phyloP scores from a whole-genome alignment of 495 filamentous ascomycete genomes.

The Hypomontagnella monticulosa region DNA sequence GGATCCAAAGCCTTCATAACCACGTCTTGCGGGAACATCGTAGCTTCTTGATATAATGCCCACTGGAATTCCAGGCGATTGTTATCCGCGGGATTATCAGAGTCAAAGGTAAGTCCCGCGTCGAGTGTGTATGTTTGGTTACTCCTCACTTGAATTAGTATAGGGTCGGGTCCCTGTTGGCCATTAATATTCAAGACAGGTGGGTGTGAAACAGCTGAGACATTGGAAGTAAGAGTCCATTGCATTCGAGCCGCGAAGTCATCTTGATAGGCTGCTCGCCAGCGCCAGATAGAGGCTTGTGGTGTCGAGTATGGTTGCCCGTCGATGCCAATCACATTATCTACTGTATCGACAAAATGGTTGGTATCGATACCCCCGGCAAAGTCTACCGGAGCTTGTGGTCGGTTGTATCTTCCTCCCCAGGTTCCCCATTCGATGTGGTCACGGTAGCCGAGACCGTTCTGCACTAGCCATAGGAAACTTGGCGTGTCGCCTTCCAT shows the following conservation, averaged over 20 bases:
- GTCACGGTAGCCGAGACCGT: constrained; percentile 17
- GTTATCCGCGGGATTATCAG: too few relatives aligned
- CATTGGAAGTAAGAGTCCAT: constrained; percentile 15
- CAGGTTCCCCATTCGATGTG: constrained; percentile 18
- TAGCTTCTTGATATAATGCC: too few relatives aligned
- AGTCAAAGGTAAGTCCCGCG: too few relatives aligned
- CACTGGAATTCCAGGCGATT: too few relatives aligned
- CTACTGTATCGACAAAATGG: constrained; percentile 11
- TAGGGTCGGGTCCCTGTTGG: too few relatives aligned
- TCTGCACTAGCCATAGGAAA: constrained; percentile 16
- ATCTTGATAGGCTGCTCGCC: constrained; percentile 18
- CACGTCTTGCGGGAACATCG: too few relatives aligned
- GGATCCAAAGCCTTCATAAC: too few relatives aligned
- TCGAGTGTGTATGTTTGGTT: too few relatives aligned
- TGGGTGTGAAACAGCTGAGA: constrained; percentile 12
- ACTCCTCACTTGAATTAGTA: too few relatives aligned
- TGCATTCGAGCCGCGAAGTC: constrained; percentile 21
- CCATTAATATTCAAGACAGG: constrained; percentile 37
- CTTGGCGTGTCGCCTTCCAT: constrained; percentile 24
- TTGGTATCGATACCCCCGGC: not conserved
- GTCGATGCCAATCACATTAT: constrained; percentile 11
- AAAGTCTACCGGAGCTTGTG: constrained; percentile 3
- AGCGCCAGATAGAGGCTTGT: constrained; percentile 21
- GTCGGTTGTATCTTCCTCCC: constrained; percentile 10
- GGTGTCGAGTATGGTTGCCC: constrained; percentile 5